Percentiles rank a stretch among this genome's conserved stretches.
These are phyloP conservation scores for Lactifluus rugatus DNA, from an alignment of 768 basidiomycete species.

Conservation along the genomic window DNA sequence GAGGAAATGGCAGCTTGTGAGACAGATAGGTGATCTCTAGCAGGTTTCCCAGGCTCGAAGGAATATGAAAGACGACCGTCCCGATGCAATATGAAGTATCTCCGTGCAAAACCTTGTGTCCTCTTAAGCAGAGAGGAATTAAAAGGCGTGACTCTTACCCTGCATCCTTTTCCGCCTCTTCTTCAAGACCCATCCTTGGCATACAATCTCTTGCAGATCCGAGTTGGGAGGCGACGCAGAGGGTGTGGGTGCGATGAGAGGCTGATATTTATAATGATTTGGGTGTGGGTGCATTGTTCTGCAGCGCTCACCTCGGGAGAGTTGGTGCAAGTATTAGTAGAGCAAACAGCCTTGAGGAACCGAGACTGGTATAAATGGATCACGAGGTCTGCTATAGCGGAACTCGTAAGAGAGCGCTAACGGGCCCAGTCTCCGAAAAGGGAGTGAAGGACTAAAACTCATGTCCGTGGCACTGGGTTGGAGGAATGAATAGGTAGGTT, in stretches of 20 bases:
- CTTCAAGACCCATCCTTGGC: constrained; percentile 76
- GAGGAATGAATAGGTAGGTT: no score
- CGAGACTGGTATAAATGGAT: neutral
- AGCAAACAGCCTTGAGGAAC: neutral
- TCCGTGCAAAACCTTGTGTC: constrained; percentile 65
- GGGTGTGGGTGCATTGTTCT: neutral
- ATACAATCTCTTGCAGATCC: constrained; percentile 29
- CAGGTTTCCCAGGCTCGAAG: constrained; percentile 58
- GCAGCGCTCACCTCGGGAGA: neutral
- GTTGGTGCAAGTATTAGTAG: neutral
- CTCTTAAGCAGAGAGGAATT: neutral
- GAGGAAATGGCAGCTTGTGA: constrained; percentile 72
- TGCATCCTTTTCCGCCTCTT: constrained; percentile 86
- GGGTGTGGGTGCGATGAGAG: neutral
- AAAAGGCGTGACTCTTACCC: constrained; percentile 35
- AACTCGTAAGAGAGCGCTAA: neutral
- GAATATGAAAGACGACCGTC: constrained; percentile 69
- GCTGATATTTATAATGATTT: neutral
- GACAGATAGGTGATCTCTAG: constrained; percentile 56
- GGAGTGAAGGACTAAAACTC: neutral
- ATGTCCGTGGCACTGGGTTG: neutral
- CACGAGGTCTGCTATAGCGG: neutral
- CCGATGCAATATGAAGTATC: constrained; percentile 63
- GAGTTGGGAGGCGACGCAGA: neutral
- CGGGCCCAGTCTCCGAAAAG: neutral